Evolutionary conservation across 352 stramenopile genomes (phyloP).

Genomic region (Pythium periplocum): DNA sequence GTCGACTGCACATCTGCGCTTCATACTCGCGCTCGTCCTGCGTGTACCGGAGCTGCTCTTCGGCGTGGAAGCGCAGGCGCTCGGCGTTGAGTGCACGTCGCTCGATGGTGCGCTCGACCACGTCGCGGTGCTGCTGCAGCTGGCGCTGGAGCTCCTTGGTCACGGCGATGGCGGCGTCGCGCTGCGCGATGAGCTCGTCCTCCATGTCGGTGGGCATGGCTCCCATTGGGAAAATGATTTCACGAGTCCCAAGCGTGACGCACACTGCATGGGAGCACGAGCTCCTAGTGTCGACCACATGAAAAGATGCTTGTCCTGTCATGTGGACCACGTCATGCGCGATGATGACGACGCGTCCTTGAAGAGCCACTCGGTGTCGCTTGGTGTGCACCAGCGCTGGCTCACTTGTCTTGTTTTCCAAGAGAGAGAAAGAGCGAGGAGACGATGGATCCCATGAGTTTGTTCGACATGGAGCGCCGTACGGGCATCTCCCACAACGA

Average conservation of each 20-base stretch:
- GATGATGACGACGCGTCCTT: too few relatives aligned
- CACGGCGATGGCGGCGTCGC: conserved; percentile 68
- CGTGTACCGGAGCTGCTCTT: conserved; percentile 42
- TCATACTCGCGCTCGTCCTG: conserved; percentile 48
- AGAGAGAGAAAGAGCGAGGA: not conserved
- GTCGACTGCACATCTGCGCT: conserved; percentile 31
- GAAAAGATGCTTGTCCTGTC: too few relatives aligned
- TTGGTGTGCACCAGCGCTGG: too few relatives aligned
- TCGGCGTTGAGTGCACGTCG: conserved; percentile 65
- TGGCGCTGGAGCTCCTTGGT: conserved; percentile 69
- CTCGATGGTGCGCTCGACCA: conserved; percentile 52
- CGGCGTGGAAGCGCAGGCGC: conserved; percentile 55
- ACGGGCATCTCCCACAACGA: conserved; percentile 59
- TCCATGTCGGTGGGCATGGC: conserved; percentile 30
- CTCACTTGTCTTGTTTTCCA: too few relatives aligned
- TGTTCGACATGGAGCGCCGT: conserved; percentile 70
- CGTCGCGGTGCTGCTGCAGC: conserved; percentile 39
- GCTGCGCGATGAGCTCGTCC: conserved; percentile 67
- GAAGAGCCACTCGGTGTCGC: too few relatives aligned
- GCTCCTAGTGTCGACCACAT: too few relatives aligned
- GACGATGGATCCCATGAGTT: conserved; percentile 49
- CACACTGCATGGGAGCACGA: too few relatives aligned
- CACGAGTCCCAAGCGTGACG: too few relatives aligned
- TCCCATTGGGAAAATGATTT: not conserved
- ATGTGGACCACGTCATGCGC: too few relatives aligned